These are phyloP conservation scores for Ogataea populi-albae DNA, from an alignment of 805 yeast genomes.

Conservation along the genomic window DNA sequence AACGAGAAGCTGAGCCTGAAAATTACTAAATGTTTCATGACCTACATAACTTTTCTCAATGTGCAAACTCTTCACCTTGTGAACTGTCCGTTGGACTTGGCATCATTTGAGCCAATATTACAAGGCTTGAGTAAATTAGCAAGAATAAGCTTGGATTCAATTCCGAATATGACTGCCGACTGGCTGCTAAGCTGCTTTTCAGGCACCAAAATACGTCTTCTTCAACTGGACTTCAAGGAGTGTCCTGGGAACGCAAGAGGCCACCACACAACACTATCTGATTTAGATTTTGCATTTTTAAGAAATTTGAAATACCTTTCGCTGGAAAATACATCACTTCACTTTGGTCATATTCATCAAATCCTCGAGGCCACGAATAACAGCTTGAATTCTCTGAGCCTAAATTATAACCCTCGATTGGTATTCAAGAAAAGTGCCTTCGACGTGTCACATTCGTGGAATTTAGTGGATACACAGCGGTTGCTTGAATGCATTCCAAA, in stretches of 20 bases:
- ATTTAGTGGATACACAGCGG: slow-evolving; percentile 10
- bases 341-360: slow-evolving; percentile 11
- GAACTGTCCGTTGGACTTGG: slow-evolving; percentile 9
- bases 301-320: slow-evolving; percentile 6
- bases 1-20: slow-evolving; percentile 4
- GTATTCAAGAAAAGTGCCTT: slow-evolving; percentile 18
- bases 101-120: slow-evolving; percentile 3
- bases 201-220: slow-evolving; percentile 1
- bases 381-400: slow-evolving; percentile 6
- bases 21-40: slow-evolving; percentile 4
- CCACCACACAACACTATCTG: slow-evolving; percentile 4
- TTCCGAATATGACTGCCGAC: slow-evolving; percentile 5
- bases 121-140: slow-evolving; percentile 2
- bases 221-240: slow-evolving; percentile 10
- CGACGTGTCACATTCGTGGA: slow-evolving; percentile 7
- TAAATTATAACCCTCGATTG: slow-evolving; percentile 12
- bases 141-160: slow-evolving; percentile 8
- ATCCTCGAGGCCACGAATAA: slow-evolving; percentile 11
- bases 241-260: slow-evolving; percentile 5
- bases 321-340: slow-evolving; percentile 14
- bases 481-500: slow-evolving; percentile 14
- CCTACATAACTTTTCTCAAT: slow-evolving; percentile 2
- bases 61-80: slow-evolving; percentile 8
- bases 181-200: slow-evolving; percentile 7
- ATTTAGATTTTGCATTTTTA: slow-evolving; percentile 7